Conservation (phyloP, 176 grass and related monocot species). For the Secale cereale region DNA sequence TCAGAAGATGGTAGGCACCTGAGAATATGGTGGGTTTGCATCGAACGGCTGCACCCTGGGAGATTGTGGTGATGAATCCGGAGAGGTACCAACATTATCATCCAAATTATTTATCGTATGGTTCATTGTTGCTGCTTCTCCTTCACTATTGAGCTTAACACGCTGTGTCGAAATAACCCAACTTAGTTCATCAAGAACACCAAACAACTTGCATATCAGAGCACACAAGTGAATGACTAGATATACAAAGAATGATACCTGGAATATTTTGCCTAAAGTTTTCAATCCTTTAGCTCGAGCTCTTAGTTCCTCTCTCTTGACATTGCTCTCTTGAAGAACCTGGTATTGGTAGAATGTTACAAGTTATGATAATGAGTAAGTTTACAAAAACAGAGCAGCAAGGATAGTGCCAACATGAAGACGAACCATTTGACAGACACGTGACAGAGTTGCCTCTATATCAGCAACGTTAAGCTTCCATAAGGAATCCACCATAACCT, state of each 20-base stretch:
- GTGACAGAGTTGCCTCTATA: slow-evolving; percentile 82
- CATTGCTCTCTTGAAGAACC: slow-evolving; percentile 79
- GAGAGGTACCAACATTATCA: slow-evolving; percentile 57
- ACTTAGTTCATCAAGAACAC: slow-evolving; percentile 35
- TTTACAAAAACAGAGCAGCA: neutral
- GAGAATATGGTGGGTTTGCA: slow-evolving; percentile 45
- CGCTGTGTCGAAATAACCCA: slow-evolving; percentile 33
- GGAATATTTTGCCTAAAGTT: slow-evolving; percentile 91
- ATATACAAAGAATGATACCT: slow-evolving; percentile 39
- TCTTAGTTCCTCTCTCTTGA: slow-evolving; percentile 78
- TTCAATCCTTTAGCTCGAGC: slow-evolving; percentile 94
- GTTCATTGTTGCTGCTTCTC: slow-evolving; percentile 40
- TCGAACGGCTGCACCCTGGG: slow-evolving; percentile 42
- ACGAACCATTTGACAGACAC: slow-evolving; percentile 86
- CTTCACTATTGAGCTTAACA: slow-evolving; percentile 56
- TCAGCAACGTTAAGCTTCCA: slow-evolving; percentile 99
- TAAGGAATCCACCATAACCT: slow-evolving; percentile 85
- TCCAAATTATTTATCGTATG: slow-evolving; percentile 58
- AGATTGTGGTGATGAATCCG: slow-evolving; percentile 62
- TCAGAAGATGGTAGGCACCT: slow-evolving; percentile 46
- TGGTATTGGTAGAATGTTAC: slow-evolving; percentile 28
- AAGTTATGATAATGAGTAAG: slow-evolving; percentile 1
- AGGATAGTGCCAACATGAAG: neutral
- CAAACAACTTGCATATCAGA: slow-evolving; percentile 20
- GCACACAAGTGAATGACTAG: neutral